Evolutionary conservation across 495 filamentous ascomycete species (phyloP), one percentile per base, ranked within the genome.

Genomic region (Hamigera avellanea): DNA sequence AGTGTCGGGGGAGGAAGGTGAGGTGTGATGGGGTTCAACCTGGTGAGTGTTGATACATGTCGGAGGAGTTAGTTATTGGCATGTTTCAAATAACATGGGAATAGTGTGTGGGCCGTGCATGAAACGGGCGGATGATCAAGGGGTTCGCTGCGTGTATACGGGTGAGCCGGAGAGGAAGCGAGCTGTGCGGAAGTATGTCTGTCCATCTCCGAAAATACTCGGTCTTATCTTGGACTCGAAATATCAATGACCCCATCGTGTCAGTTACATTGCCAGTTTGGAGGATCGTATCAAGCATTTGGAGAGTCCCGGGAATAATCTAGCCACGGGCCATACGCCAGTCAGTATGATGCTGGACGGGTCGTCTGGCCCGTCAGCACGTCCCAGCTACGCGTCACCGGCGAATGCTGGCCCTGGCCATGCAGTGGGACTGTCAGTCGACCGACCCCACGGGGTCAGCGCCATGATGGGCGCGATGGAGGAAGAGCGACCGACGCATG

Each of bases 21-120:
- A 53, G 56, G 10, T 64, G 60, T 37, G 59, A 63, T 43, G 59
- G 59, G n/a, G 40, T 45, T 12, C 53, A 63, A 37, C 59, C 59
- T 21, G 48, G 57, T 64, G 42, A 21, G 51, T 44, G 10, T 17
- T 4, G 18, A 27, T 46, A 9, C 45, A 12, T 23, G 15, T 13
- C 19, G 15, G 19, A n/a, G n/a, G n/a, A n/a, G n/a, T n/a, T n/a
- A n/a, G n/a, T n/a, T n/a, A n/a, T n/a, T n/a, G n/a, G n/a, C n/a
- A n/a, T n/a, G n/a, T n/a, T n/a, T n/a, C n/a, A n/a, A n/a, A n/a
- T n/a, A n/a, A n/a, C n/a, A n/a, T n/a, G n/a, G n/a, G n/a, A n/a
- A n/a, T 17, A 60, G 56, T 57, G 8, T 64, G 61, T 51, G 56
- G 54, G n/a, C 61, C 54, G 35, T 64, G 61, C 29, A 32, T 38